A percentile compares a stretch with the other conserved stretches of the same genome.
phyloP scores from a whole-genome alignment of 139 green algal species.

The Chlorella vulgaris region DNA sequence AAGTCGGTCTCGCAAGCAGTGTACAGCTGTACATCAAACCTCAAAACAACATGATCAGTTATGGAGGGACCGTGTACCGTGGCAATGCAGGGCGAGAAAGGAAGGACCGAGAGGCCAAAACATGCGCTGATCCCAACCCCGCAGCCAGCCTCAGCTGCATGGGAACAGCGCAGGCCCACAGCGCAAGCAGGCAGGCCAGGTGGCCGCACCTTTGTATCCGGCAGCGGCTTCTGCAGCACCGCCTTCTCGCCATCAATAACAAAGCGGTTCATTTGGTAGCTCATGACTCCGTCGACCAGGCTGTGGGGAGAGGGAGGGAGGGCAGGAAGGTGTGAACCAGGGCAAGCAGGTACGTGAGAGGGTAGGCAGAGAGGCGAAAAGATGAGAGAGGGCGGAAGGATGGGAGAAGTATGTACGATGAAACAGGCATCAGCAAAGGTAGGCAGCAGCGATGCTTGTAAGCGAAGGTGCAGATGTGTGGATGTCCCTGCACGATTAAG shows the following conservation, averaged over 20 bases:
- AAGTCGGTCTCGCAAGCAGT: too few relatives aligned
- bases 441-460: too few relatives aligned
- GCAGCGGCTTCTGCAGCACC: conserved; percentile 85
- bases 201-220: conserved; percentile 78
- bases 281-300: conserved; percentile 95
- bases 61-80: too few relatives aligned
- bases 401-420: background rate
- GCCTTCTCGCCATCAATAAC: conserved; percentile 98
- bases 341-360: background rate
- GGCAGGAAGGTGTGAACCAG: background rate
- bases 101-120: too few relatives aligned
- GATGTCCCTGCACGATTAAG: conserved; percentile 30
- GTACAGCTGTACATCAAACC: too few relatives aligned
- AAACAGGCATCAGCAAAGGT: too few relatives aligned
- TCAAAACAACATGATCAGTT: too few relatives aligned
- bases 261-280: conserved; percentile 96
- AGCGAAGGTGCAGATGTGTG: too few relatives aligned
- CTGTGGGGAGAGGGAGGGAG: background rate
- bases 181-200: too few relatives aligned
- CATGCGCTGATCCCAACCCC: background rate
- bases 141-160: background rate
- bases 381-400: background rate
- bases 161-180: background rate
- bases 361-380: too few relatives aligned
- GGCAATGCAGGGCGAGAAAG: too few relatives aligned